phyloP scores from a whole-genome alignment of 2,329 filamentous ascomycete species.

The Fusarium pininemorale region DNA sequence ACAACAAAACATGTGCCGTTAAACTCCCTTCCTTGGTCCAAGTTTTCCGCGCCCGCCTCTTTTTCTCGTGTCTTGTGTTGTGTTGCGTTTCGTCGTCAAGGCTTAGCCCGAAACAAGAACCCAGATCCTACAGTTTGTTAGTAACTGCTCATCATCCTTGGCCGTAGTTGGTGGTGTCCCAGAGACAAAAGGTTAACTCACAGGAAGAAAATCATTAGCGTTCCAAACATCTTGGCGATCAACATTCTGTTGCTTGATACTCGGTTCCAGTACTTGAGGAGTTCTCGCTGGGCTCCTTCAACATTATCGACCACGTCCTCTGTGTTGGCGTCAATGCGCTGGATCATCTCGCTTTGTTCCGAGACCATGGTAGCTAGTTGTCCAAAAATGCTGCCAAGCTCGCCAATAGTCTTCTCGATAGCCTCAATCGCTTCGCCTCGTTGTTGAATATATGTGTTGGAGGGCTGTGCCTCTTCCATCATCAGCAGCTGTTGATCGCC shows the following conservation, averaged over 20 bases:
- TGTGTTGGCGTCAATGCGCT: constrained; percentile 95
- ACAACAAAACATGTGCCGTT: constrained; percentile 37
- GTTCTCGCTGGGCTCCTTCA: constrained; percentile 91
- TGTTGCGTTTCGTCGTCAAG: not conserved
- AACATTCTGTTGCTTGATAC: constrained; percentile 97
- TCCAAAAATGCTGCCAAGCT: constrained; percentile 89
- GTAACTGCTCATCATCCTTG: not conserved
- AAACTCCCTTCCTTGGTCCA: constrained; percentile 24
- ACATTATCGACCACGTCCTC: constrained; percentile 99
- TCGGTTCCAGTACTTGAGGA: constrained; percentile 96
- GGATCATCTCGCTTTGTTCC: constrained; percentile 97
- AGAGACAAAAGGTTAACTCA: constrained; percentile 48
- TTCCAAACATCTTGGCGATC: constrained; percentile 80
- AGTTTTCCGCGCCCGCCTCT: constrained; percentile 16
- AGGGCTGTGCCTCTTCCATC: constrained; percentile 88
- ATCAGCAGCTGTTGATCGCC: constrained; percentile 87
- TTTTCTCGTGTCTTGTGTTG: constrained; percentile 14
- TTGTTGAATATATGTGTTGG: constrained; percentile 91
- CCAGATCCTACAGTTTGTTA: constrained; percentile 47
- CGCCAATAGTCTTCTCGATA: constrained; percentile 93
- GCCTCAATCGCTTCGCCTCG: constrained; percentile 95
- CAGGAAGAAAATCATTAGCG: constrained; percentile 93
- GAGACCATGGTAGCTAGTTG: constrained; percentile 97
- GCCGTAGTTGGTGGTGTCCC: not conserved
- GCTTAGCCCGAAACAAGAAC: constrained; percentile 52